These are phyloP conservation scores for Aspergillus carbonarius DNA, from an alignment of 2,329 filamentous ascomycete genomes.

Conservation along the genomic window DNA sequence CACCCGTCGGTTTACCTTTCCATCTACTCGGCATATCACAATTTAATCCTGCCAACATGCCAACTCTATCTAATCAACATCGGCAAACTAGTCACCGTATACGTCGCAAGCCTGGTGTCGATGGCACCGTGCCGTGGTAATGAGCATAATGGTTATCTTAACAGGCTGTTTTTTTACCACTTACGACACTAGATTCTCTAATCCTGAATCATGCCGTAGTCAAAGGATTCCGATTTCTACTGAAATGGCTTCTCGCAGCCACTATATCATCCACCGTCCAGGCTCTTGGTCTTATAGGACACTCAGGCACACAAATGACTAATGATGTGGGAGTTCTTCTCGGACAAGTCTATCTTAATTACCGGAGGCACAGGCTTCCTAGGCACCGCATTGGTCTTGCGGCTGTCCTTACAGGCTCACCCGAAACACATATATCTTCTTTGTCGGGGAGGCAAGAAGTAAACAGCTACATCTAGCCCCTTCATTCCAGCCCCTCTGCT, in stretches of 20 bases:
- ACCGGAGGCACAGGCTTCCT: slow-evolving; percentile 21
- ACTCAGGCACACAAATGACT: not conserved
- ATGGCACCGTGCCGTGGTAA: not conserved
- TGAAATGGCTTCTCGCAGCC: not conserved
- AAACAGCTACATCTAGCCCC: not conserved
- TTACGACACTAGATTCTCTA: not conserved
- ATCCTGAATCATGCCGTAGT: not conserved
- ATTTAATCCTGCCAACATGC: not conserved
- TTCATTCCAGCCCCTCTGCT: not conserved
- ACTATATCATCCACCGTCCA: not conserved
- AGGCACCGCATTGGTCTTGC: slow-evolving; percentile 15
- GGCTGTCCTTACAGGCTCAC: slow-evolving; percentile 5
- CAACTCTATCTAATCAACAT: not conserved
- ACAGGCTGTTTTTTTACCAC: not conserved
- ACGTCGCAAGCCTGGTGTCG: not conserved
- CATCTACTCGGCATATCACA: not conserved
- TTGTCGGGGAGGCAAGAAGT: slow-evolving; percentile 13
- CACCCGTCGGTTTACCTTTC: not conserved
- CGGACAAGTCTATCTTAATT: slow-evolving; percentile 12
- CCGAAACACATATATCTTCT: slow-evolving; percentile 14
- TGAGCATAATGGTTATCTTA: not conserved
- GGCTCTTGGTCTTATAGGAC: not conserved
- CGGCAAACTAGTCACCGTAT: not conserved
- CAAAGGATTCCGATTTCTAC: not conserved
- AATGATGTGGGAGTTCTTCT: slow-evolving; percentile 20